Conservation (phyloP, 192 early-diverging fungal species). For the Backusella morwellensis region DNA sequence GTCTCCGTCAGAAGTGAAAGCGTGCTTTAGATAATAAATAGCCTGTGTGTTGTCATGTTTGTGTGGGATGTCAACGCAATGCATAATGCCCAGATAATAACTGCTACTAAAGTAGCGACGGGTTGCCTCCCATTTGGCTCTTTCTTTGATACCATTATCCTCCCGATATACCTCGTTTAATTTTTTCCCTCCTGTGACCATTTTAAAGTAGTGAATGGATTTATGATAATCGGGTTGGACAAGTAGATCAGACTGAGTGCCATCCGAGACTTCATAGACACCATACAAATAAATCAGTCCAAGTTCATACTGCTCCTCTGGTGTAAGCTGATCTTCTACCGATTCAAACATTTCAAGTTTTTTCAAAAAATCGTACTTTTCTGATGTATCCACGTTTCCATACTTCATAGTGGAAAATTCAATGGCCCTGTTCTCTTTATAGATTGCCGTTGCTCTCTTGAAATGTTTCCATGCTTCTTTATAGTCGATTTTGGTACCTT, state of each 20-base stretch:
- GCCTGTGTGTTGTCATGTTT: constrained; percentile 4
- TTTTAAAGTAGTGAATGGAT: too few species aligned
- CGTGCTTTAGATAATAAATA: constrained; percentile 9
- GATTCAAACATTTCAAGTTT: neutral
- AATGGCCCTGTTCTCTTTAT: neutral
- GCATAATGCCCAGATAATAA: neutral
- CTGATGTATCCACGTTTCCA: neutral
- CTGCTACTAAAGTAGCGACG: constrained; percentile 8
- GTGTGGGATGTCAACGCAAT: neutral
- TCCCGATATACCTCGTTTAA: too few species aligned
- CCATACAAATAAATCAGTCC: neutral
- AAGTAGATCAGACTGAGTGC: too few species aligned
- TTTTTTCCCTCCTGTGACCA: too few species aligned
- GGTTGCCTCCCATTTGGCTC: neutral
- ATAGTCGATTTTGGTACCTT: neutral
- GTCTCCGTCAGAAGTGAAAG: neutral
- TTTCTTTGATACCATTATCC: neutral
- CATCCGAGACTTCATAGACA: neutral
- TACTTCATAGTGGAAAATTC: neutral
- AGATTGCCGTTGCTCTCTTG: neutral
- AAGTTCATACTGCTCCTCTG: neutral
- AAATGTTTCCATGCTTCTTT: neutral
- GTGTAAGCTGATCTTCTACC: neutral
- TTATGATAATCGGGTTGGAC: too few species aligned
- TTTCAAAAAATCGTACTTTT: neutral